Percentiles rank a stretch among this genome's conserved stretches.
Conservation (phyloP, 2,329 filamentous ascomycete species). For the Exophiala sp. region DNA sequence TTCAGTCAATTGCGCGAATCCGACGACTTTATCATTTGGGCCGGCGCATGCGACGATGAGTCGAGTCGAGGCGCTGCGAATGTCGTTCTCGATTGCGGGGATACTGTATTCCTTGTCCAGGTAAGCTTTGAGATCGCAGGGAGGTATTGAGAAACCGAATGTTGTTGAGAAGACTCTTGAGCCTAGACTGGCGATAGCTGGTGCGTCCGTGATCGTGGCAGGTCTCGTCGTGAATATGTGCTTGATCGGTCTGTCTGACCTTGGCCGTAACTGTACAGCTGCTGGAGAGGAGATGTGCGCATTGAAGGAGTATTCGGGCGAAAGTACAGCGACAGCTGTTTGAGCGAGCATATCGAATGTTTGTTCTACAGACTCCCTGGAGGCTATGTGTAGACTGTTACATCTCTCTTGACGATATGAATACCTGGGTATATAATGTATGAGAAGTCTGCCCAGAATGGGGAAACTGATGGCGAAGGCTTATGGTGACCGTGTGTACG, state of each 20-base stretch:
- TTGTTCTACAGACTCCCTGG: not conserved
- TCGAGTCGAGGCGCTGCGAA: slow-evolving; percentile 11
- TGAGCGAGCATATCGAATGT: not conserved
- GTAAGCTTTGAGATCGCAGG: slow-evolving; percentile 19
- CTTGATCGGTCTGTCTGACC: not conserved
- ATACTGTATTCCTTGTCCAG: slow-evolving; percentile 19
- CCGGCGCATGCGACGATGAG: slow-evolving; percentile 17
- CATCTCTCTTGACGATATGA: too few species aligned
- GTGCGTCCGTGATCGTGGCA: slow-evolving; percentile 18
- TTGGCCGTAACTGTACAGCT: slow-evolving; percentile 4
- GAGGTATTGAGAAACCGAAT: slow-evolving; percentile 25
- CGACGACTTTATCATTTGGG: slow-evolving; percentile 9
- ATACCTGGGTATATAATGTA: too few species aligned
- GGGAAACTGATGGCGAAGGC: too few species aligned
- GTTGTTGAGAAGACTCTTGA: slow-evolving; percentile 20
- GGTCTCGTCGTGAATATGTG: slow-evolving; percentile 8
- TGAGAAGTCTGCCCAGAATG: too few species aligned
- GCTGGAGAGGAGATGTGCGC: slow-evolving; percentile 13
- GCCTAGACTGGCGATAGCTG: slow-evolving; percentile 19
- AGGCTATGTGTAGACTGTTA: not conserved
- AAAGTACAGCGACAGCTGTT: not conserved
- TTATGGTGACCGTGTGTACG: too few species aligned
- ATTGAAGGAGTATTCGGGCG: slow-evolving; percentile 10
- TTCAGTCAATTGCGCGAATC: slow-evolving; percentile 23
- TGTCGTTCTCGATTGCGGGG: slow-evolving; percentile 17